Evolutionary conservation across 163 green algal species (phyloP).

Genomic region (Chlorella variabilis): DNA sequence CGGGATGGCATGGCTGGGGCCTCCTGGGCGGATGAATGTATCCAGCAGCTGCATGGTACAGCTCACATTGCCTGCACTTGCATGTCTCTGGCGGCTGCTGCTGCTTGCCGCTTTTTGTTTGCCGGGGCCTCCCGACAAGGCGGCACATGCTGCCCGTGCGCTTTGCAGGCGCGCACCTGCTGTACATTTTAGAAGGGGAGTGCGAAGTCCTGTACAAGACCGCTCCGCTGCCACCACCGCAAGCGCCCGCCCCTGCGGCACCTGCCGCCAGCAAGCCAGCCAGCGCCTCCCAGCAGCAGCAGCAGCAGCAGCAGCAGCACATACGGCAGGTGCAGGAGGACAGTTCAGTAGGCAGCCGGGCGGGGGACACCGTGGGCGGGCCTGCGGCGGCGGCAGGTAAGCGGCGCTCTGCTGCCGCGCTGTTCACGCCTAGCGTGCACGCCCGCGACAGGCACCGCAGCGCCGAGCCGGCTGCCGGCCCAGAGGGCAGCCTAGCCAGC

Average conservation of each 20-base stretch:
- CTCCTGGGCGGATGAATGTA: too few species aligned
- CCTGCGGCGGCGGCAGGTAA: neutral
- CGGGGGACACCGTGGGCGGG: neutral
- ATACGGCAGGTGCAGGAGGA: neutral
- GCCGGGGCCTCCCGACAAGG: neutral
- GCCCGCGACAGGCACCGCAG: neutral
- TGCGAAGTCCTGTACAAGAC: constrained; percentile 69
- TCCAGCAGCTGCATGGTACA: too few species aligned
- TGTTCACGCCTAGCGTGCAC: neutral
- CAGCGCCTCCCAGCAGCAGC: neutral
- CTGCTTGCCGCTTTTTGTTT: too few species aligned
- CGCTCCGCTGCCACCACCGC: neutral
- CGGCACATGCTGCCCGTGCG: neutral
- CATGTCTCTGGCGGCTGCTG: neutral
- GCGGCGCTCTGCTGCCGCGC: constrained; percentile 17
- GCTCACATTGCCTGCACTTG: too few species aligned
- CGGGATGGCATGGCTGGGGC: too few species aligned
- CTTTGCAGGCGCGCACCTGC: constrained; percentile 44
- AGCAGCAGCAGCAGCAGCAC: constrained; percentile 17
- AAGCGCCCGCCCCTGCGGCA: neutral
- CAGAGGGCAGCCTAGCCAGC: neutral
- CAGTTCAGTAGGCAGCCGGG: neutral
- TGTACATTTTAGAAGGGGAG: constrained; percentile 79
- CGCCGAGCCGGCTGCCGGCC: neutral
- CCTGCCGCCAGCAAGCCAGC: neutral